phyloP scores from a whole-genome alignment of 768 basidiomycete species.

The Pluteus cervinus region DNA sequence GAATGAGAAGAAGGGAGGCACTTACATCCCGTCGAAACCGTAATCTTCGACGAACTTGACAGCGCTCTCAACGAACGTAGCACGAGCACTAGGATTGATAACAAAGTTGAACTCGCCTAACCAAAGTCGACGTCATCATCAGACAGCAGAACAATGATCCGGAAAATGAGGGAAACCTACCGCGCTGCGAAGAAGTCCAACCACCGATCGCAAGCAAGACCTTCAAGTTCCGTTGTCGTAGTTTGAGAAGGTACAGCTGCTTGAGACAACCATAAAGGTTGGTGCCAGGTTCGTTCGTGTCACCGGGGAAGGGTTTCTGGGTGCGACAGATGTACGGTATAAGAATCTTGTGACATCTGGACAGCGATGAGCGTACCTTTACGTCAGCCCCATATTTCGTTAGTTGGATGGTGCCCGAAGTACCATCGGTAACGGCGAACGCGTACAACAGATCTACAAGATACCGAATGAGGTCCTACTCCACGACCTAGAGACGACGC shows the following conservation, averaged over 20 bases:
- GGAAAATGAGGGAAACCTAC: conserved; percentile 15
- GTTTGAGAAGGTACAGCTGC: conserved; percentile 60
- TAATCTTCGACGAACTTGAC: conserved; percentile 66
- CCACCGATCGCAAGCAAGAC: conserved; percentile 46
- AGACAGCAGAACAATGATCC: neutral
- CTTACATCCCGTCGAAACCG: conserved; percentile 75
- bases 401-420: conserved; percentile 57
- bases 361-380: conserved; percentile 30
- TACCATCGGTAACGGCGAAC: conserved; percentile 66
- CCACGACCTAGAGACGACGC: neutral
- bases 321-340: conserved; percentile 10
- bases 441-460: conserved; percentile 58
- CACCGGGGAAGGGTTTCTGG: conserved; percentile 66
- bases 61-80: conserved; percentile 54
- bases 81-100: conserved; percentile 39
- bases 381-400: conserved; percentile 74
- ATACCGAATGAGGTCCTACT: neutral
- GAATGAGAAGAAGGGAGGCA: conserved; percentile 3
- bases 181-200: conserved; percentile 64
- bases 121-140: neutral
- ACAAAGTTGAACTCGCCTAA: conserved; percentile 64
- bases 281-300: conserved; percentile 68
- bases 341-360: neutral
- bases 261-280: conserved; percentile 81
- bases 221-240: conserved; percentile 49